phyloP scores from a whole-genome alignment of 129 eudicot genomes.

The Flaveria robusta region DNA sequence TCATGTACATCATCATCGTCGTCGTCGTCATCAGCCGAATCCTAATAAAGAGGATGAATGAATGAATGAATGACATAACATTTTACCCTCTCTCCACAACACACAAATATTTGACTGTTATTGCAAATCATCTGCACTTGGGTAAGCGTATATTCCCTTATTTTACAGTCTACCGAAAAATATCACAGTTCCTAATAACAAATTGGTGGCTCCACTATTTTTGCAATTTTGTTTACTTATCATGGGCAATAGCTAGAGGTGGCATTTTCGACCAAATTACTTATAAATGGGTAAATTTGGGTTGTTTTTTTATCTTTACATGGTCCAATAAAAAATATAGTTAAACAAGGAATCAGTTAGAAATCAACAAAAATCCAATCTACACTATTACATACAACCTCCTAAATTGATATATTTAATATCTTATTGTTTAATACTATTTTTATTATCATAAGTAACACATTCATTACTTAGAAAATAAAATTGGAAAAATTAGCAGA shows the following conservation, averaged over 20 bases:
- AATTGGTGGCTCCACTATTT: too few species aligned
- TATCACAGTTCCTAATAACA: too few species aligned
- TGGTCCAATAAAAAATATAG: not conserved
- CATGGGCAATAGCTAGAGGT: too few species aligned
- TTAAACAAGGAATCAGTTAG: not conserved
- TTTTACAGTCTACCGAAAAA: too few species aligned
- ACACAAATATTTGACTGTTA: too few species aligned
- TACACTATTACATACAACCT: slow-evolving; percentile 2
- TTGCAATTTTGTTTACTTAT: too few species aligned
- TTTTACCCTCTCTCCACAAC: too few species aligned
- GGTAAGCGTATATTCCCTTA: too few species aligned
- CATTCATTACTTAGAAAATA: not conserved
- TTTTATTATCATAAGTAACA: not conserved
- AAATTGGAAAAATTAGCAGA: too few species aligned
- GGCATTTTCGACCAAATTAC: not conserved
- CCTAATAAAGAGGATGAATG: slow-evolving; percentile 11
- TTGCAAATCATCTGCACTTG: too few species aligned
- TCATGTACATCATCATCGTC: slow-evolving; percentile 56
- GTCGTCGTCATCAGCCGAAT: slow-evolving; percentile 32
- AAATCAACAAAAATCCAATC: not conserved
- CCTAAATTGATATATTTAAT: not conserved
- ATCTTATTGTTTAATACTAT: not conserved
- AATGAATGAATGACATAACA: too few species aligned
- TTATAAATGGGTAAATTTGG: not conserved
- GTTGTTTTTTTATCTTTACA: not conserved